These are phyloP conservation scores for Athelia sp. DNA, from an alignment of 1,284 basidiomycete genomes.

Conservation along the genomic window DNA sequence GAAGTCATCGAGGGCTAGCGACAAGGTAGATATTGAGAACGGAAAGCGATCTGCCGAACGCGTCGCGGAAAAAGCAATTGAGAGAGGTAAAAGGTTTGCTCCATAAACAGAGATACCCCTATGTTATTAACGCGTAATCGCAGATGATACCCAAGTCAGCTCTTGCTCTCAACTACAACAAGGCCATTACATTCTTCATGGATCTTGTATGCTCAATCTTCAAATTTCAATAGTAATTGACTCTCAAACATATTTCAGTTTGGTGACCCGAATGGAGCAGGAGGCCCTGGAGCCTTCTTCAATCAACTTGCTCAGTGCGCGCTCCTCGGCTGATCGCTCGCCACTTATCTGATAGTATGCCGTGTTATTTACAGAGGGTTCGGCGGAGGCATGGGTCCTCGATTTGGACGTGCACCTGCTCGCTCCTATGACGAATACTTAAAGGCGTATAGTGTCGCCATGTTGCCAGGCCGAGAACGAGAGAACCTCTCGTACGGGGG, in stretches of 20 bases:
- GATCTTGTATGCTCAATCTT: slow-evolving; percentile 46
- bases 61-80: too few relatives aligned
- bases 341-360: slow-evolving; percentile 12
- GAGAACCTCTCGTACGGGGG: slow-evolving; percentile 93
- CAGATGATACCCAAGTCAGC: not conserved
- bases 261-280: slow-evolving; percentile 49
- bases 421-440: slow-evolving; percentile 77
- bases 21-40: too few relatives aligned
- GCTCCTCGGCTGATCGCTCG: not conserved
- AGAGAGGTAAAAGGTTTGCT: too few relatives aligned
- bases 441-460: slow-evolving; percentile 82
- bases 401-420: slow-evolving; percentile 47
- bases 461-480: slow-evolving; percentile 78
- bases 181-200: slow-evolving; percentile 34
- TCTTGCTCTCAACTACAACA: slow-evolving; percentile 7
- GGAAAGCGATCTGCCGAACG: too few relatives aligned
- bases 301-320: slow-evolving; percentile 59
- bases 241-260: slow-evolving; percentile 29
- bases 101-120: too few relatives aligned
- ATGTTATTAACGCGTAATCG: too few relatives aligned
- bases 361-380: slow-evolving; percentile 44
- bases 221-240: slow-evolving; percentile 12
- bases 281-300: slow-evolving; percentile 46
- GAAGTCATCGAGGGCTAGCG: slow-evolving; percentile 32
- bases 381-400: slow-evolving; percentile 41